Percentiles rank a stretch among this genome's conserved stretches.
These are phyloP conservation scores for Umbelopsis sp. DNA, from an alignment of 192 early-diverging fungal species.

Conservation along the genomic window DNA sequence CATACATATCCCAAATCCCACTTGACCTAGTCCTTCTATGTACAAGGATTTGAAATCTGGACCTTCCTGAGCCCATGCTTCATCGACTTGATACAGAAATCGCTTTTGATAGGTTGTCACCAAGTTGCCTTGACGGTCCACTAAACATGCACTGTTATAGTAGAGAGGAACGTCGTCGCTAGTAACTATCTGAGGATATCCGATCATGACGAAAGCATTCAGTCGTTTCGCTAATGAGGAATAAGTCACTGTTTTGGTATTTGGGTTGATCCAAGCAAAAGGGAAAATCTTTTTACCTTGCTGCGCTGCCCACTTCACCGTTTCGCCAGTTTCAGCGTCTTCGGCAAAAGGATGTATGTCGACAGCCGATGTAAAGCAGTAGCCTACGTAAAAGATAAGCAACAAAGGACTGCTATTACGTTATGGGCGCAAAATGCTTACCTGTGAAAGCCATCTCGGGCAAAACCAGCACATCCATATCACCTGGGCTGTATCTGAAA, in stretches of 20 bases:
- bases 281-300: slow-evolving; percentile 49
- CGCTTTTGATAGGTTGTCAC: slow-evolving; percentile 70
- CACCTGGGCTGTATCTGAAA: slow-evolving; percentile 49
- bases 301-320: slow-evolving; percentile 62
- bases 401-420: not conserved
- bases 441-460: slow-evolving; percentile 83
- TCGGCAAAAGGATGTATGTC: slow-evolving; percentile 65
- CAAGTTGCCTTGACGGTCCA: slow-evolving; percentile 51
- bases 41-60: slow-evolving; percentile 57
- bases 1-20: slow-evolving; percentile 86
- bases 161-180: slow-evolving; percentile 34
- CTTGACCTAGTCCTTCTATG: slow-evolving; percentile 60
- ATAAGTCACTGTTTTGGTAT: not conserved
- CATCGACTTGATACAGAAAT: slow-evolving; percentile 72
- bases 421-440: slow-evolving; percentile 21
- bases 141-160: slow-evolving; percentile 67
- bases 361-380: slow-evolving; percentile 59
- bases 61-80: slow-evolving; percentile 76
- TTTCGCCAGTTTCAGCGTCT: slow-evolving; percentile 53
- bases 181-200: slow-evolving; percentile 62
- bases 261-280: not conserved
- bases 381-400: slow-evolving; percentile 48
- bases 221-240: slow-evolving; percentile 49
- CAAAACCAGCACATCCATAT: slow-evolving; percentile 71
- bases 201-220: slow-evolving; percentile 61